Evolutionary conservation across 768 basidiomycete species (phyloP), one percentile per base, ranked within the genome.

Genomic region (Kwoniella sp.): DNA sequence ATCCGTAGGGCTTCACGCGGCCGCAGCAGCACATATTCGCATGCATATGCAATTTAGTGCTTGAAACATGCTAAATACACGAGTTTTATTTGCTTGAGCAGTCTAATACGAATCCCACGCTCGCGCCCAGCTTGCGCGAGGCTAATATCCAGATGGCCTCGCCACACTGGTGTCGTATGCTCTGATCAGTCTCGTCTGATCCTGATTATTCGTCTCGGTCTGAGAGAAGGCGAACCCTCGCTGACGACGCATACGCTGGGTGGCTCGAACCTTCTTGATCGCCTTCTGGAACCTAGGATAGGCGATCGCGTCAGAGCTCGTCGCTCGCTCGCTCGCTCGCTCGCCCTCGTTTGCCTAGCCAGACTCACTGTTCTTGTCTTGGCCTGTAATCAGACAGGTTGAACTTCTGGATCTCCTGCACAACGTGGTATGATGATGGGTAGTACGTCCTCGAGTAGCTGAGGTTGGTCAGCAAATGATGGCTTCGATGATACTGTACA

Each of bases 191-290:
- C 73, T 59, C 50, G 87, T 75, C 52, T 96, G 92, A 74, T 93
- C 91, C 76, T 92, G 86, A 58, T 83, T 83, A 23, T 80, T 79
- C 60, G 86, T 87, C 75, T 96, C 92, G 2, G 91, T 95, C 75
- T 96, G 92, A 73, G 87, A 90, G 79, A 99, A 99, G 3, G 95
- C 95, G 71, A 98, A 99, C 3, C 95, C 95, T 41, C 95, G 84
- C 57, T 89, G 95, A 50, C 89, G 81, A 12, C 95, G 85, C 87
- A 98, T 89, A 28, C 95, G 84, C 71, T 99, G 95, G 2, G 91
- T 88, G 0, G 95, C 95, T n/a, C 95, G 84, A 11, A 99, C 95
- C 74, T 99, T 99, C 76, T 96, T 98, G 80, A 99, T 99, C 14
- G 95, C 95, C 73, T 96, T 95, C 75, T 96, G 91, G 77, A 95